These are phyloP conservation scores for Hanseniaspora lachancei DNA, from an alignment of 805 yeast genomes.

Conservation along the genomic window DNA sequence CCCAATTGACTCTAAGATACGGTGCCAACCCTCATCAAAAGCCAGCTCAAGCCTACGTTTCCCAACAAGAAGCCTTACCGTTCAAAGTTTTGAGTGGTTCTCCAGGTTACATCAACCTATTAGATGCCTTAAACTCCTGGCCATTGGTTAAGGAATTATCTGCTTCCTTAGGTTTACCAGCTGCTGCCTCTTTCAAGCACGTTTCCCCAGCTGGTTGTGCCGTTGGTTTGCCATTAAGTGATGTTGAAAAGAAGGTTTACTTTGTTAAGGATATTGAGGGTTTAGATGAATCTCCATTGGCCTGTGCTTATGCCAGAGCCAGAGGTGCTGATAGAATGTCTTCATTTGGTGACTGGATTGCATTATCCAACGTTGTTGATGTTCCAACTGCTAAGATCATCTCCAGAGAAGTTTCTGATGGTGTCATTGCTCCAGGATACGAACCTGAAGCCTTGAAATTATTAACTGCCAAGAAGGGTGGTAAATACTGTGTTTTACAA, in stretches of 20 bases:
- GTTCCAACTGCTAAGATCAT: slow-evolving; percentile 92
- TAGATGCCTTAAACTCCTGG: slow-evolving; percentile 97
- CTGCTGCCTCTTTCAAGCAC: slow-evolving; percentile 94
- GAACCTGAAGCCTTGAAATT: slow-evolving; percentile 83
- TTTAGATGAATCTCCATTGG: slow-evolving; percentile 67
- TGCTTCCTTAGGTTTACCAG: slow-evolving; percentile 87
- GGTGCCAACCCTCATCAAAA: slow-evolving; percentile 99
- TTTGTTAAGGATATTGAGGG: slow-evolving; percentile 90
- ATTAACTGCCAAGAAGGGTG: slow-evolving; percentile 85
- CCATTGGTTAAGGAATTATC: slow-evolving; percentile 94
- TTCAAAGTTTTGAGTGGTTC: slow-evolving; percentile 88
- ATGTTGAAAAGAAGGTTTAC: slow-evolving; percentile 85
- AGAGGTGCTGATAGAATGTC: slow-evolving; percentile 99
- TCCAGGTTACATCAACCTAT: slow-evolving; percentile 92
- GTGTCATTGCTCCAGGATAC: slow-evolving; percentile 97
- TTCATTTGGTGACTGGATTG: slow-evolving; percentile 96
- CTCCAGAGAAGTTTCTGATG: slow-evolving; percentile 94
- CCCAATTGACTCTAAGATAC: slow-evolving; percentile 89
- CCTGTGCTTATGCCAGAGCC: slow-evolving; percentile 97
- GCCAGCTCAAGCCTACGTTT: slow-evolving; percentile 93
- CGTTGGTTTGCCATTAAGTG: slow-evolving; percentile 85
- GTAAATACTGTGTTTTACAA: slow-evolving; percentile 92
- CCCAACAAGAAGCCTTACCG: slow-evolving; percentile 75
- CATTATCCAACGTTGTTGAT: slow-evolving; percentile 91
- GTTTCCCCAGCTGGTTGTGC: slow-evolving; percentile 99